Evolutionary conservation across 768 basidiomycete genomes (phyloP).

Genomic region (Lentinus tigrinus): DNA sequence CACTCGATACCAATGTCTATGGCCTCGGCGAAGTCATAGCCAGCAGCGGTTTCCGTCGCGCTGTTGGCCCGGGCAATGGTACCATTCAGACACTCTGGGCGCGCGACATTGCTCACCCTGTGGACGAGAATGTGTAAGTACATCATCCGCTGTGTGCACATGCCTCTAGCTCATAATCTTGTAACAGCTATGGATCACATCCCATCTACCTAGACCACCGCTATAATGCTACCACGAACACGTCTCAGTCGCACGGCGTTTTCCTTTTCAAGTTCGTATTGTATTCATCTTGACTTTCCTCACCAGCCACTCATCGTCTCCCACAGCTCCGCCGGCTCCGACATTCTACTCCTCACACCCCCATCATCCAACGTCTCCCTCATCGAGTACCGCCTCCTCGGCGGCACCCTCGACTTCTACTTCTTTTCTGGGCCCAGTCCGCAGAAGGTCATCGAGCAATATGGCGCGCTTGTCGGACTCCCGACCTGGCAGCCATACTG

Average conservation of each 20-base stretch:
- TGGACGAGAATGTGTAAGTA: constrained; percentile 63
- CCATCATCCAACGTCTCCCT: constrained; percentile 51
- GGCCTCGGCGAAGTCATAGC: constrained; percentile 74
- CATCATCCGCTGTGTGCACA: no score
- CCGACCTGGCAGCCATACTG: constrained; percentile 72
- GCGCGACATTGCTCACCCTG: constrained; percentile 58
- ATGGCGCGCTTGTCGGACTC: constrained; percentile 59
- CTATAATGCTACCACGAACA: constrained; percentile 47
- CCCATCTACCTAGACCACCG: constrained; percentile 73
- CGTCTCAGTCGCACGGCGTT: constrained; percentile 69
- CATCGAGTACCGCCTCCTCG: constrained; percentile 70
- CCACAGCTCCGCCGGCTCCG: constrained; percentile 68
- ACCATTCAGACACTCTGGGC: constrained; percentile 71
- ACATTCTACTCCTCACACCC: constrained; percentile 66
- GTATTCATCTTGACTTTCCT: not conserved
- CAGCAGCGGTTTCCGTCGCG: constrained; percentile 65
- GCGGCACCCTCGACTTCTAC: constrained; percentile 76
- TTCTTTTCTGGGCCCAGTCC: constrained; percentile 57
- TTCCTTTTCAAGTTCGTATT: constrained; percentile 58
- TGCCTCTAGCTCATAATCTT: not conserved
- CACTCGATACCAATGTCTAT: constrained; percentile 68
- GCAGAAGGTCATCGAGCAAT: constrained; percentile 62
- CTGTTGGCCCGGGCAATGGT: constrained; percentile 48
- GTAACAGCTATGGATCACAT: constrained; percentile 63
- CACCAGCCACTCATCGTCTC: not conserved